Evolutionary conservation across 305 asterid genomes (phyloP).

Genomic region (Fraxinus floribunda): DNA sequence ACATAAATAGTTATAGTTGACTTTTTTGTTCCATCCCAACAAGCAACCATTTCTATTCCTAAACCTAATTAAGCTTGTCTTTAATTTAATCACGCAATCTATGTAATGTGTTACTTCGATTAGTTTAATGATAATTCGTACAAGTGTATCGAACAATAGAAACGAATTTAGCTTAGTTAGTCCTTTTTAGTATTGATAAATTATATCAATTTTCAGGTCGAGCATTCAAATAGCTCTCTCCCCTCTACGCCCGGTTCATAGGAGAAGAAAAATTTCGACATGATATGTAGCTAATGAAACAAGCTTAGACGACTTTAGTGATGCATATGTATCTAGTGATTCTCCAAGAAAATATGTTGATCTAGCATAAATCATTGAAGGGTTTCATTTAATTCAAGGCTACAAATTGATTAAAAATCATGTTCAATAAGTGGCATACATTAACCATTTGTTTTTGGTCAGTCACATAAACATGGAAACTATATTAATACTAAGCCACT

Average conservation of each 20-base stretch:
- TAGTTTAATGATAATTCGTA: not conserved
- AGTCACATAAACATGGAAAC: not conserved
- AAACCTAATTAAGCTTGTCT: not conserved
- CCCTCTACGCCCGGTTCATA: not conserved
- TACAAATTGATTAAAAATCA: too few species aligned
- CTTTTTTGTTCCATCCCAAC: conserved; percentile 2
- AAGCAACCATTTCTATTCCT: not conserved
- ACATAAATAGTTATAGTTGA: conserved; percentile 29
- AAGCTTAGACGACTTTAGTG: too few species aligned
- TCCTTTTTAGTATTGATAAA: too few species aligned
- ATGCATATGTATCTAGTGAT: too few species aligned
- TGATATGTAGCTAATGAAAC: too few species aligned
- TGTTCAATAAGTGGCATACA: too few species aligned
- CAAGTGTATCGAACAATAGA: not conserved
- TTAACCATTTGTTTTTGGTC: not conserved
- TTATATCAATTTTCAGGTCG: not conserved
- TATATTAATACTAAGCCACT: too few species aligned
- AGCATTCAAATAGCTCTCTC: too few species aligned
- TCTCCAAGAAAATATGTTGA: too few species aligned
- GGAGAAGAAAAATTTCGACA: not conserved
- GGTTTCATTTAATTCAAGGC: not conserved
- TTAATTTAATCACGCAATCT: not conserved
- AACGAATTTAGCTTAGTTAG: not conserved
- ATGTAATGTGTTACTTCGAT: not conserved
- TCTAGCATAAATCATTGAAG: not conserved